These are phyloP conservation scores for Nicotiana tomentosiformis DNA, from an alignment of 257 asterid genomes.

Conservation along the genomic window DNA sequence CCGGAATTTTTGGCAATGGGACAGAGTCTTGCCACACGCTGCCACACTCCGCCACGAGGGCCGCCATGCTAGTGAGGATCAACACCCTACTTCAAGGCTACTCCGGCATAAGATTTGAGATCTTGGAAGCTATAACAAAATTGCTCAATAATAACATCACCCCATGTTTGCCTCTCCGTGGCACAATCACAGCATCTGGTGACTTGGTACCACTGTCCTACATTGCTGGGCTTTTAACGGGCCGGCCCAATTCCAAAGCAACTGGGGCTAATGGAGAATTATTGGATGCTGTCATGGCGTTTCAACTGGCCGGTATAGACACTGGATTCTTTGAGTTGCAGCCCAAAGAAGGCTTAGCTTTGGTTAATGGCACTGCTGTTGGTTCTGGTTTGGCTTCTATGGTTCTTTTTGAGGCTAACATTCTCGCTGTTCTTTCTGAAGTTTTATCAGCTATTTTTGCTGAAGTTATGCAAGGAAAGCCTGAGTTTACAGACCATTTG, in stretches of 20 bases:
- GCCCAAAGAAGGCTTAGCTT: constrained; percentile 28
- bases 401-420: constrained; percentile 24
- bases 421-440: constrained; percentile 21
- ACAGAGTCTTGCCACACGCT: constrained; percentile 18
- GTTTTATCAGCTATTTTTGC: constrained; percentile 27
- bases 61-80: constrained; percentile 29
- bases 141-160: constrained; percentile 22
- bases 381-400: constrained; percentile 28
- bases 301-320: constrained; percentile 13
- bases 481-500: constrained; percentile 25
- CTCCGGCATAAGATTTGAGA: constrained; percentile 30
- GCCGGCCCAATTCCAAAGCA: constrained; percentile 23
- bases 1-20: constrained; percentile 24
- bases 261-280: constrained; percentile 18
- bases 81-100: constrained; percentile 30
- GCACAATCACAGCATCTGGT: constrained; percentile 27
- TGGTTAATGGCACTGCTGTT: constrained; percentile 28
- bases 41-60: constrained; percentile 24
- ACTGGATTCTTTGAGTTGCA: constrained; percentile 24
- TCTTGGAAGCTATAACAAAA: constrained; percentile 26
- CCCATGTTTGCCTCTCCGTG: constrained; percentile 29
- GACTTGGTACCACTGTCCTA: constrained; percentile 26
- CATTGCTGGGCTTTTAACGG: constrained; percentile 23
- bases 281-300: constrained; percentile 14
- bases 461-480: constrained; percentile 31